Conservation (phyloP, 345 rosid species). For the Populus euphratica region DNA sequence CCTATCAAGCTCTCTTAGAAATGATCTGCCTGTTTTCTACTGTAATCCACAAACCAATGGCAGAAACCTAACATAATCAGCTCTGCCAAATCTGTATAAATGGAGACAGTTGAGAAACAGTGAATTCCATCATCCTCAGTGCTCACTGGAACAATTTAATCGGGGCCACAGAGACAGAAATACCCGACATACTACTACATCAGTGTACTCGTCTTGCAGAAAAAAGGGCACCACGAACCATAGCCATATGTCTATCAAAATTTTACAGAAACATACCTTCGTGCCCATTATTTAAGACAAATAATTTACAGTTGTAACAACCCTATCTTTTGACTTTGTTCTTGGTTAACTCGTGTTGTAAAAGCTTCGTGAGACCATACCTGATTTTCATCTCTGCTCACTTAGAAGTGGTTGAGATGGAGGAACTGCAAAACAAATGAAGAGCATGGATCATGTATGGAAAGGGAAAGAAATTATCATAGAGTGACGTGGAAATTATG, state of each 20-base stretch:
- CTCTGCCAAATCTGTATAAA: background rate
- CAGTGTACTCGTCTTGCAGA: background rate
- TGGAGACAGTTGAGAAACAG: background rate
- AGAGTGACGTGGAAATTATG: background rate
- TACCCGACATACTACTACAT: background rate
- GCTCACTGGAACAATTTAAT: background rate
- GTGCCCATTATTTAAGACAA: background rate
- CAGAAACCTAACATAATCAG: too few species aligned
- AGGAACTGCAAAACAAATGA: slow-evolving; percentile 25
- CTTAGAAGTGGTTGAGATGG: slow-evolving; percentile 32
- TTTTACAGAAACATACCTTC: background rate
- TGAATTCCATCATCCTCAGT: background rate
- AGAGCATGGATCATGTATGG: background rate
- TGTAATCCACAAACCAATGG: too few species aligned
- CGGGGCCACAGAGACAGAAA: background rate
- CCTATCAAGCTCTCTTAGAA: too few species aligned
- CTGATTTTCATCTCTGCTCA: slow-evolving; percentile 23
- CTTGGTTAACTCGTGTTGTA: background rate
- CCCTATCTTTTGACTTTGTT: background rate
- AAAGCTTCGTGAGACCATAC: background rate
- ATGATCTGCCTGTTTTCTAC: too few species aligned
- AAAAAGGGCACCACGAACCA: background rate
- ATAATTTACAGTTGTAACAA: background rate
- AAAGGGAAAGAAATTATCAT: background rate
- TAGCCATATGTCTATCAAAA: background rate